A percentile compares a stretch with the other conserved stretches of the same genome.
Evolutionary conservation across 495 filamentous ascomycete genomes (phyloP).

Genomic region (Geoglossum glabrum): DNA sequence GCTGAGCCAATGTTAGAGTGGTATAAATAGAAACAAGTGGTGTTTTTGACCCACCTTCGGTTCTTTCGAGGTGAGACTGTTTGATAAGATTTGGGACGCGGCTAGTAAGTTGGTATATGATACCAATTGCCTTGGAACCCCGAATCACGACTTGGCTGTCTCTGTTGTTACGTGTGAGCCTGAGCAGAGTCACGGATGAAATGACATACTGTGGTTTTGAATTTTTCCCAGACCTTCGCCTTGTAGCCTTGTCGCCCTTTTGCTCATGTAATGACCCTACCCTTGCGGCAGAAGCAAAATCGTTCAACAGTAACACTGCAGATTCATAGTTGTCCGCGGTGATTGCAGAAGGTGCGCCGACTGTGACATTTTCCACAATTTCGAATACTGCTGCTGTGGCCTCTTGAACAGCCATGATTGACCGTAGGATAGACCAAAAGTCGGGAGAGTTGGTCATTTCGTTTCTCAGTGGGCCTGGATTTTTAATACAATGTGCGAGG

Average conservation of each 20-base stretch:
- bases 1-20: constrained; percentile 25
- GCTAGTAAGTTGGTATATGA: constrained; percentile 60
- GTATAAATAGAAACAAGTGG: not conserved
- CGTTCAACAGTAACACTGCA: constrained; percentile 61
- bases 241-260: constrained; percentile 39
- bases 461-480: constrained; percentile 55
- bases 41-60: constrained; percentile 38
- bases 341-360: constrained; percentile 44
- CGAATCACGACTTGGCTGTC: constrained; percentile 60
- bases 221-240: constrained; percentile 29
- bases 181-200: not conserved
- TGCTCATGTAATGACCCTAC: constrained; percentile 66
- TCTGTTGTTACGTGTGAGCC: constrained; percentile 15
- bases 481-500: constrained; percentile 55
- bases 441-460: constrained; percentile 93
- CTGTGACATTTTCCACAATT: constrained; percentile 50
- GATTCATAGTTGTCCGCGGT: constrained; percentile 92
- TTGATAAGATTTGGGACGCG: constrained; percentile 71
- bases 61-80: constrained; percentile 78
- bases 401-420: constrained; percentile 43
- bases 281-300: constrained; percentile 71
- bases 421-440: constrained; percentile 83
- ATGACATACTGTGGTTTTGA: constrained; percentile 34
- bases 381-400: constrained; percentile 63
- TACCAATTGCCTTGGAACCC: constrained; percentile 57